Conservation (phyloP, 176 grass and related monocot species). For the Areca catechu region DNA sequence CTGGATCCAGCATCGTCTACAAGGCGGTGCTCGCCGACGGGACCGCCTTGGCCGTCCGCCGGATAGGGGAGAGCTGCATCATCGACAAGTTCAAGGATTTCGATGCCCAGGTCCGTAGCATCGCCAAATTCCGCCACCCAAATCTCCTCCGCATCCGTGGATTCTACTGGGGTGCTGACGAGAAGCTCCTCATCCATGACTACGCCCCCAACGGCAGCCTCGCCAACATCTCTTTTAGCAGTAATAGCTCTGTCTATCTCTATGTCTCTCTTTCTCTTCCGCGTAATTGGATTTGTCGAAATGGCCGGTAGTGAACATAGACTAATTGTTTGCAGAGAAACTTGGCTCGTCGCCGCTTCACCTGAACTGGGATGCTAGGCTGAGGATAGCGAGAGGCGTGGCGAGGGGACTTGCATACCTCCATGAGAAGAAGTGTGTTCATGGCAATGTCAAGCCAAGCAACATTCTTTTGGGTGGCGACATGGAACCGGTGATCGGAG, state of each 20-base stretch:
- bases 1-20: conserved; percentile 75
- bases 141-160: conserved; percentile 75
- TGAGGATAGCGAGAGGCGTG: conserved; percentile 64
- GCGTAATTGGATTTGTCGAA: no score
- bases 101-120: conserved; percentile 51
- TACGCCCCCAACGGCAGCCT: conserved; percentile 79
- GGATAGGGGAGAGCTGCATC: conserved; percentile 55
- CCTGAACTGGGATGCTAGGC: conserved; percentile 45
- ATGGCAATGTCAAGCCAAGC: conserved; percentile 71
- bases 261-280: no score
- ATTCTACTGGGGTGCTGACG: conserved; percentile 85
- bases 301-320: no score
- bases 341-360: conserved; percentile 39
- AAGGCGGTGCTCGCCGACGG: conserved; percentile 69
- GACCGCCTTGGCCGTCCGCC: conserved; percentile 46
- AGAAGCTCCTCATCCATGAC: conserved; percentile 91
- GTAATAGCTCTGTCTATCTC: conserved; percentile 14
- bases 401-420: conserved; percentile 65
- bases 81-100: conserved; percentile 57
- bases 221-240: conserved; percentile 53
- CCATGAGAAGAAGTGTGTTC: conserved; percentile 76
- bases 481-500: conserved; percentile 64
- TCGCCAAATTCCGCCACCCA: conserved; percentile 49
- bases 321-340: conserved; percentile 33
- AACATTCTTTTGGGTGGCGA: conserved; percentile 62